Base-by-base conservation (phyloP, 306 rosid genomes). In the Dryas drummondii region DNA sequence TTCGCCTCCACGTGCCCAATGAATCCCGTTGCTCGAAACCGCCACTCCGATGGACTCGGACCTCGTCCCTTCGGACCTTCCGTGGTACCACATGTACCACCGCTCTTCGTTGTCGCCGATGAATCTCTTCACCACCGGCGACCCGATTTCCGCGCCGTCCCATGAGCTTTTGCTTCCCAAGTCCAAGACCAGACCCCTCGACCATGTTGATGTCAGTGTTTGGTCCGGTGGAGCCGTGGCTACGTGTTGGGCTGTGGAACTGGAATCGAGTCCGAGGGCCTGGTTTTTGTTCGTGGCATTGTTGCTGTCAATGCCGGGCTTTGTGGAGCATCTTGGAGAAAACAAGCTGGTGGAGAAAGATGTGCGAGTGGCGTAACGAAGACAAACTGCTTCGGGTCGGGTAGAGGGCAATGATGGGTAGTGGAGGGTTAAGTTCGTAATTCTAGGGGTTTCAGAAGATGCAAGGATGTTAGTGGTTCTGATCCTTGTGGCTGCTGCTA, bases 31-130 rank as follows among this genome's bases (percentile, higher is more conserved):
- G 83, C 93, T 86, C 5, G 97, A 92, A 84, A 87, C 87, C 3
- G 96, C 93, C 19, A 89, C 82, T 54, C 96, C 93, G 16, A 90
- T 84, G 69, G 73, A 81, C 45, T 86, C 91, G 40, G 45, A 70
- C 56, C 89, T 48, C 9, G 65, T 42, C 44, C 45, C 19, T 60
- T 32, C 37, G 2, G 37, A 71, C 76, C 79, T 85, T 15, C 96
- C 97, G 74, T 86, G 82, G 66, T 89, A 88, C 96, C 97, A 88
- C 93, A 86, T 89, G 83, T 88, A 84, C 97, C 96, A 91, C 74
- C 96, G 85, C 81, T 89, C 93, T 80, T 87, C 96, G 53, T 91
- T 88, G 56, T 91, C 97, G 50, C 89, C 78, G 9, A 83, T 83
- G 69, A 88, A 92, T 83, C 93, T 85, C 76, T 89, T 89, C 81